Evolutionary conservation across 2,329 filamentous ascomycete species (phyloP).

Genomic region (Colletotrichum coccodes): DNA sequence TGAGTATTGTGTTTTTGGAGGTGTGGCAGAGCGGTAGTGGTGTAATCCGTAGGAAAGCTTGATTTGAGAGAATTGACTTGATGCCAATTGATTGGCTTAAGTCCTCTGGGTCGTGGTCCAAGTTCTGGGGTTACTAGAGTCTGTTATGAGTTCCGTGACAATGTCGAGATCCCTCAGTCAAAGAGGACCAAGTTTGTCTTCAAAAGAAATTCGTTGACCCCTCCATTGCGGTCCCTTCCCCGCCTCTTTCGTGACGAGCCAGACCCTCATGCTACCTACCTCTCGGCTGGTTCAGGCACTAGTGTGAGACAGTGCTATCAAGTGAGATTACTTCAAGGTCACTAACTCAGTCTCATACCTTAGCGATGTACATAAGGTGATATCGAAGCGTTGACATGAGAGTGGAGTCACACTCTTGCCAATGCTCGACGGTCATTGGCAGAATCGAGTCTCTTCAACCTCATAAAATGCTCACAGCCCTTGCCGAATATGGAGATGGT

Average conservation of each 20-base stretch:
- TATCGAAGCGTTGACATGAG: background rate
- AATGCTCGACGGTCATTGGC: background rate
- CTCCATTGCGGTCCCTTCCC: slow-evolving; percentile 1
- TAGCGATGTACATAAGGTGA: background rate
- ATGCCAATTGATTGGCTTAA: background rate
- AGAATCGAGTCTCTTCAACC: background rate
- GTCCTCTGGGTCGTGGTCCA: background rate
- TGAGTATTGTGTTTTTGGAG: background rate
- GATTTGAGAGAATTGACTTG: background rate
- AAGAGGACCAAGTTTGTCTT: background rate
- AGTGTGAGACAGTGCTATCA: background rate
- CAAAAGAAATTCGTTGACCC: background rate
- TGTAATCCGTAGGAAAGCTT: background rate
- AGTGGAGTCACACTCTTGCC: background rate
- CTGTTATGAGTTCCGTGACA: background rate
- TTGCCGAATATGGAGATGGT: background rate
- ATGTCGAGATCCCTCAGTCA: background rate
- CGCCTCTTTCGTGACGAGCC: background rate
- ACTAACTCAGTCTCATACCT: background rate
- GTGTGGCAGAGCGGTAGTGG: background rate
- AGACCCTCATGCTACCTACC: background rate
- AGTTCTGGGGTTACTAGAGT: background rate
- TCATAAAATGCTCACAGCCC: background rate
- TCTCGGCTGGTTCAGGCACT: background rate
- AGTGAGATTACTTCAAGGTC: background rate